Conservation (phyloP, 192 early-diverging fungal species). For the Coemansia sp. region DNA sequence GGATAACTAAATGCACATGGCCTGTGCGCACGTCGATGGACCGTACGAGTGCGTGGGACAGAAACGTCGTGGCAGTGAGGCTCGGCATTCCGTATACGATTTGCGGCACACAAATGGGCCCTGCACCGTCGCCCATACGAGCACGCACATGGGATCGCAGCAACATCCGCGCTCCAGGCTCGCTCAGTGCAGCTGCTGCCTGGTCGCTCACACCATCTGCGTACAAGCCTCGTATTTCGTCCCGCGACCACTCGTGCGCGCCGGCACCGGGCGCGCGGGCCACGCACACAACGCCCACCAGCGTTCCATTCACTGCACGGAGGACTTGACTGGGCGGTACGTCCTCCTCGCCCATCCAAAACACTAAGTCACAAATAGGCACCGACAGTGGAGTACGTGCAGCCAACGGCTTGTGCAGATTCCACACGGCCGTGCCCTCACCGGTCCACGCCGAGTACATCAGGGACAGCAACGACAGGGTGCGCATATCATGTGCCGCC, state of each 20-base stretch:
- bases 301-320: constrained; percentile 77
- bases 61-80: constrained; percentile 53
- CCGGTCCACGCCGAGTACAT: constrained; percentile 54
- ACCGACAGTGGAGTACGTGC: constrained; percentile 60
- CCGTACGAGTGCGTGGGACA: constrained; percentile 66
- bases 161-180: constrained; percentile 27
- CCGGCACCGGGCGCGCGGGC: constrained; percentile 18
- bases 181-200: constrained; percentile 32
- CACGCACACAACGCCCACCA: constrained; percentile 73
- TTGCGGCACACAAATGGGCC: constrained; percentile 15
- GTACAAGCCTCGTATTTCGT: constrained; percentile 20
- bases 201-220: constrained; percentile 28
- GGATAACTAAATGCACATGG: constrained; percentile 58
- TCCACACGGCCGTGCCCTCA: not conserved
- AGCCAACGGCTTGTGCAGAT: constrained; percentile 49
- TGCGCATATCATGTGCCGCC: constrained; percentile 65
- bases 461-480: constrained; percentile 66
- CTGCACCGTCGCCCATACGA: no score
- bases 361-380: constrained; percentile 61
- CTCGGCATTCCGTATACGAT: constrained; percentile 47
- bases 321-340: constrained; percentile 77
- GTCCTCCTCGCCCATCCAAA: constrained; percentile 73
- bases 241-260: constrained; percentile 34
- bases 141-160: constrained; percentile 3
- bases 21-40: constrained; percentile 61